Conservation (phyloP, 2,329 filamentous ascomycete species). For the Aspergillus aculeatinus region DNA sequence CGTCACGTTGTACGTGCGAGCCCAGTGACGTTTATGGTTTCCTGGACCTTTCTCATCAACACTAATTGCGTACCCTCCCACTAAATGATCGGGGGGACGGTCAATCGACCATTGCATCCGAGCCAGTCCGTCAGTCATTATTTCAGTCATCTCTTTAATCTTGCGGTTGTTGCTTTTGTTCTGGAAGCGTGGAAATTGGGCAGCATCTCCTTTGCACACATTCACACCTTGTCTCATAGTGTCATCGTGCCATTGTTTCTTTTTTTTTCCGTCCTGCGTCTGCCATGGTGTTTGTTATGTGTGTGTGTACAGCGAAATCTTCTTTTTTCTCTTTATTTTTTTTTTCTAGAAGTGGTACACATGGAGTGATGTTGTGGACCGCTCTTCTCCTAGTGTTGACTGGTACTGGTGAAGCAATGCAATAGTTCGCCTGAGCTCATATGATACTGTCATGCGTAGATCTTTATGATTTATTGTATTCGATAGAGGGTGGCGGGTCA, state of each 20-base stretch:
- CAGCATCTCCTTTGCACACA: constrained; percentile 28
- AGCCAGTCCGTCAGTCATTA: constrained; percentile 27
- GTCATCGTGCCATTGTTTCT: constrained; percentile 22
- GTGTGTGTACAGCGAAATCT: constrained; percentile 8
- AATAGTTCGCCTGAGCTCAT: neutral
- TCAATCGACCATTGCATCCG: constrained; percentile 25
- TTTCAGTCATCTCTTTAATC: constrained; percentile 9
- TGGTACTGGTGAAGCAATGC: neutral
- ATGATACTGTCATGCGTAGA: neutral
- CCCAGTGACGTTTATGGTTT: constrained; percentile 14
- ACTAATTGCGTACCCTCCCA: constrained; percentile 12
- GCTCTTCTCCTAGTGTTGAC: neutral
- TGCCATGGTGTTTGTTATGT: constrained; percentile 8
- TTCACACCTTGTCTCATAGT: constrained; percentile 28
- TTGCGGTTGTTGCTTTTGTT: constrained; percentile 19
- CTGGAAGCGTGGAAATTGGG: constrained; percentile 25
- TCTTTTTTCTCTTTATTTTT: neutral
- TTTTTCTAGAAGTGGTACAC: neutral
- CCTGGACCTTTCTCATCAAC: constrained; percentile 14
- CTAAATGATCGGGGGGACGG: neutral
- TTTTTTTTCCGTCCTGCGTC: constrained; percentile 16
- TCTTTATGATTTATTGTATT: neutral
- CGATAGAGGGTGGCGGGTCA: neutral
- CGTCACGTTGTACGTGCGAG: constrained; percentile 11
- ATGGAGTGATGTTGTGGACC: neutral